Base-by-base conservation (phyloP, 1,284 basidiomycete genomes). In the Ceratobasidium theobromae region DNA sequence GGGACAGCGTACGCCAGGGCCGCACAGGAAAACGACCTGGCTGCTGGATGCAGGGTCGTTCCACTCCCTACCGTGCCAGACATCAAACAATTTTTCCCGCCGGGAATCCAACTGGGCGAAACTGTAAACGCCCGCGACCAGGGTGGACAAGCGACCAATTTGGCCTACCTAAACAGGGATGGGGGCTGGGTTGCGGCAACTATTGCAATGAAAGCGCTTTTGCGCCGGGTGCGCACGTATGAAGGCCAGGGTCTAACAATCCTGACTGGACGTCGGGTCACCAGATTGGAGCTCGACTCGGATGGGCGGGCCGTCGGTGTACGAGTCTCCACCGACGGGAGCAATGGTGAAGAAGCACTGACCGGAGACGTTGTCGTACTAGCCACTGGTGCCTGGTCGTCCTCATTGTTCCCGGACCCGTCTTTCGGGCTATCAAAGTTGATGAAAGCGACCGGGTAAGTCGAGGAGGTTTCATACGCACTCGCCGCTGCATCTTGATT, bases 141-240 rank as follows among this genome's bases (percentile, higher is more conserved):
- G 23, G 57, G 53, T 11, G 70, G 70, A 3, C 9, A 21, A n/a
- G 38, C 38, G 23, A 46, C 25, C 18, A 51, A 45, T 16, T 57
- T 48, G 4, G 85, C 85, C 0, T 95, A 91, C 74, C 72, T 88
- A 53, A 96, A 95, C 73, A 78, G 77, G 1, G 85, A 90, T 40
- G 86, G 89, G 0, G 95, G 95, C 2, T 98, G 95, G 95, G 91
- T 85, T 1, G 82, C 89, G 73, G 91, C 94, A 1, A 80, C 83
- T 1, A 83, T 87, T 70, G 91, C 88, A 1, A 75, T 92, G 5
- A 72, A 77, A 4, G 76, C 83, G 11, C 77, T 91, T 67, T 82
- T 89, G 58, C 74, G 77, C 38, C 82, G 81, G 65, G 86, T 95
- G 2, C 72, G 72, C 6, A 72, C 77, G 4, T 78, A 87, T n/a